A percentile compares a stretch with the other conserved stretches of the same genome.
phyloP scores from a whole-genome alignment of 1,139 yeast genomes.

The Lodderomyces elongisporus region DNA sequence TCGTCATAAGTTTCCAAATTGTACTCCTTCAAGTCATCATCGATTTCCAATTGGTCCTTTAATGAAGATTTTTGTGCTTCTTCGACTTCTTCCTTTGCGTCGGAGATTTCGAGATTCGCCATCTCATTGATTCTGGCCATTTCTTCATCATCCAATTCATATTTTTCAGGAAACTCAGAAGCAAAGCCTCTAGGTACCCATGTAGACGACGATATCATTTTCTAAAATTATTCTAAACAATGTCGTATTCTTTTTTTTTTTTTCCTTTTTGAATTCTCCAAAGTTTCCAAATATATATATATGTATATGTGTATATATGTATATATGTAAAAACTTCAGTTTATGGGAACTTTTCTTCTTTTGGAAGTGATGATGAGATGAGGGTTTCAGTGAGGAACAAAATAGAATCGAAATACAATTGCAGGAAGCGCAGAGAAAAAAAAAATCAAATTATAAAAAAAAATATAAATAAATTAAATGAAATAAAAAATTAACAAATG shows the following conservation, averaged over 20 bases:
- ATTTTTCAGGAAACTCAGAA: conserved; percentile 84
- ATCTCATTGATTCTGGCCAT: conserved; percentile 84
- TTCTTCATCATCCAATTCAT: conserved; percentile 86
- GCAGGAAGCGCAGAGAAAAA: too few species aligned
- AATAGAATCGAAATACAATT: too few species aligned
- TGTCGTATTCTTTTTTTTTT: too few species aligned
- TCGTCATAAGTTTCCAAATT: conserved; percentile 82
- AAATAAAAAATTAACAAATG: conserved; percentile 5
- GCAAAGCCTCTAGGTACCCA: conserved; percentile 99
- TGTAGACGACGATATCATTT: conserved; percentile 86
- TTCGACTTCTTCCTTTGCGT: conserved; percentile 57
- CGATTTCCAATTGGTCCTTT: conserved; percentile 53
- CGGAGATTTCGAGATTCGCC: conserved; percentile 77
- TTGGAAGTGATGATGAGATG: conserved; percentile 3
- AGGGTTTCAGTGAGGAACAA: conserved; percentile 6
- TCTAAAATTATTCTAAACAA: too few species aligned
- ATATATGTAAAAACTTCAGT: too few species aligned
- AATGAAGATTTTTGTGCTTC: conserved; percentile 19
- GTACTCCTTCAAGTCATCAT: conserved; percentile 84
- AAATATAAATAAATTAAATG: too few species aligned
- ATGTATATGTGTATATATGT: too few species aligned
- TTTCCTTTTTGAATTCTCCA: too few species aligned
- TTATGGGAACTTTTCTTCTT: too few species aligned
- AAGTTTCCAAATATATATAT: too few species aligned
- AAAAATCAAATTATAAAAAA: too few species aligned